Base-by-base conservation (phyloP, 2,329 filamentous ascomycete genomes). In the Aureobasidium sp. region DNA sequence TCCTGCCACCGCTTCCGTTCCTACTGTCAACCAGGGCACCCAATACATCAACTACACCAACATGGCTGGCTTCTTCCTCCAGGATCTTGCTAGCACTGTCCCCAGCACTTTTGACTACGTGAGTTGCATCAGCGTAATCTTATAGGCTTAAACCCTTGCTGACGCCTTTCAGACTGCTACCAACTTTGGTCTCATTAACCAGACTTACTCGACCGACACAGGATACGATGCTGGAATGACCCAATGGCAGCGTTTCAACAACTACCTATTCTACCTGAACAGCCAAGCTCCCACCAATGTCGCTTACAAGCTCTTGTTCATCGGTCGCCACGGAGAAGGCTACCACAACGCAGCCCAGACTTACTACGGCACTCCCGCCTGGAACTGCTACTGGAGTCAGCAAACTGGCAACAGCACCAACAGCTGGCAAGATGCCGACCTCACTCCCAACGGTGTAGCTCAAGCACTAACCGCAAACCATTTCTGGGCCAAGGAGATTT, bases 261-360 rank as follows among this genome's bases (percentile, higher is more conserved):
- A 81, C 63, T 84, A 86, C 67, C 80, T 89, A 44, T 70, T 78
- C 15, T 73, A 76, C 13, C 71, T 89, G 59, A 89, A 89, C 73
- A 71, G 71, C 3, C 71, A 78, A 2, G 72, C 75, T 0, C 69
- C 69, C n/a, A 71, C 72, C 9, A 79, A 79, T 53, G 79, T 81
- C 10, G 87, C 63, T 84, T 90, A 88, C 76, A 87, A 87, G 68
- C 78, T 91, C 10, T 70, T 90, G 34, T 86, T 86, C 72, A 78
- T 89, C 71, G 87, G 83, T 46, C 83, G 88, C 43, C 88, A 90
- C 69, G 88, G 87, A 26, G 82, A 89, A 71, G 87, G 87, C 7
- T 76, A 76, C 61, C 81, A 87, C 72, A 87, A 87, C 68, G 82
- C 83, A 7, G 87, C 86, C 15, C 84, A 89, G 72, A 76, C 78